These are phyloP conservation scores for Dactylellina haptotyla DNA, from an alignment of 2,329 filamentous ascomycete species.

Conservation along the genomic window DNA sequence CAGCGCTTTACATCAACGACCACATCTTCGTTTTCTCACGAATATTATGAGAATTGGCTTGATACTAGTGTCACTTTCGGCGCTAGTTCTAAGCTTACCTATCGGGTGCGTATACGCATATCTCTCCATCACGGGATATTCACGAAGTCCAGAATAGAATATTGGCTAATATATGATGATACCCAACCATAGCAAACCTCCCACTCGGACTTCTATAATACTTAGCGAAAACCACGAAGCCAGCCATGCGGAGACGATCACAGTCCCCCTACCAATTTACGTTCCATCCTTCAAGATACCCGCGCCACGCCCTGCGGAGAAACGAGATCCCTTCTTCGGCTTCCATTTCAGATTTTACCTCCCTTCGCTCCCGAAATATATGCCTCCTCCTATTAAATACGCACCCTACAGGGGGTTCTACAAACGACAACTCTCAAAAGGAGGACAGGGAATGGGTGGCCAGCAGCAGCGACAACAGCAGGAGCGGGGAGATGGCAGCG, in stretches of 20 bases:
- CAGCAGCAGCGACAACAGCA: neutral
- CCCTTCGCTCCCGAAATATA: neutral
- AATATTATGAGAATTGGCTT: slow-evolving; percentile 42
- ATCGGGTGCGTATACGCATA: slow-evolving; percentile 19
- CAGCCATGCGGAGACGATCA: neutral
- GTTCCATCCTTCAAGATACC: neutral
- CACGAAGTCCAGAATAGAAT: no score
- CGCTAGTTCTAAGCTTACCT: slow-evolving; percentile 32
- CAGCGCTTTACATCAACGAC: no score
- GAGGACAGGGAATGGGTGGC: neutral
- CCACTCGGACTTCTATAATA: slow-evolving; percentile 4
- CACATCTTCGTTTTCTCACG: no score
- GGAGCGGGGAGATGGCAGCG: neutral
- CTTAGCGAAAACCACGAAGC: neutral
- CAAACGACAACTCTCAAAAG: neutral
- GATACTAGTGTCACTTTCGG: slow-evolving; percentile 31
- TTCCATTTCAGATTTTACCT: slow-evolving; percentile 23
- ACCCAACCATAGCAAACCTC: slow-evolving; percentile 5
- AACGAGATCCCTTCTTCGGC: slow-evolving; percentile 37
- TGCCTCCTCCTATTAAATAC: neutral
- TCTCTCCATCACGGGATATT: no score
- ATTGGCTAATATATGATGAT: neutral
- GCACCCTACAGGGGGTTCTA: slow-evolving; percentile 26
- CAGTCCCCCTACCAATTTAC: neutral
- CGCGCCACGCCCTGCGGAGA: neutral